phyloP scores from a whole-genome alignment of 2,329 filamentous ascomycete genomes.

The Alternaria sp. region DNA sequence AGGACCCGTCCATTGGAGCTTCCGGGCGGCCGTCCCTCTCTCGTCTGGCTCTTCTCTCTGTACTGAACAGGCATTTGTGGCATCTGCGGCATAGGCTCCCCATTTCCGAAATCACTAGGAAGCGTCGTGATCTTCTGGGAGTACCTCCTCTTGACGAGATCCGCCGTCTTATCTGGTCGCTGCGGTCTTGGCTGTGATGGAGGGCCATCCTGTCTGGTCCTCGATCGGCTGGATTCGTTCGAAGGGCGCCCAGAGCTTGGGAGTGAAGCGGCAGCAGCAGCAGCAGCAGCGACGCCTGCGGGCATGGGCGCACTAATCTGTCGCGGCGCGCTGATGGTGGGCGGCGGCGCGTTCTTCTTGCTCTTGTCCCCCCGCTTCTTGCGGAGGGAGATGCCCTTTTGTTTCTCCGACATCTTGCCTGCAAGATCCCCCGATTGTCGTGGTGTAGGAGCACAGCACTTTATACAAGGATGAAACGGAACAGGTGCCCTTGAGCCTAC shows the following conservation, averaged over 20 bases:
- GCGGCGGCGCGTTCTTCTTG: conserved; percentile 58
- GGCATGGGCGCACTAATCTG: conserved; percentile 58
- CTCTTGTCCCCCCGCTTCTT: conserved; percentile 64
- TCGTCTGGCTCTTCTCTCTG: conserved; percentile 56
- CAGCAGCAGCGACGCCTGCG: conserved; percentile 31
- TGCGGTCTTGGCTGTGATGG: conserved; percentile 48
- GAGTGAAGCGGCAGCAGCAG: conserved; percentile 30
- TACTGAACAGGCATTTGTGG: conserved; percentile 70
- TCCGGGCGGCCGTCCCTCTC: conserved; percentile 55
- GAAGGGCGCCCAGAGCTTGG: conserved; percentile 47
- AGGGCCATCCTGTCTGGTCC: conserved; percentile 34
- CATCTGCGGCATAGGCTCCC: conserved; percentile 66
- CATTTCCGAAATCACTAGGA: conserved; percentile 71
- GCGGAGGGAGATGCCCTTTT: conserved; percentile 66
- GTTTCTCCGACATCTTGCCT: conserved; percentile 56
- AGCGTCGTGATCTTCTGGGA: conserved; percentile 88
- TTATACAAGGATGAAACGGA: neutral
- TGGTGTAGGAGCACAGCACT: neutral
- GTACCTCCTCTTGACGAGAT: conserved; percentile 93
- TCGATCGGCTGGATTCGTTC: conserved; percentile 47
- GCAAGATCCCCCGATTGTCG: conserved; percentile 7
- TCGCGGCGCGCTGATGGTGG: conserved; percentile 60
- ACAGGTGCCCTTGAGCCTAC: neutral
- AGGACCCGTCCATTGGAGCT: conserved; percentile 62
- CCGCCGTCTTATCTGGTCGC: conserved; percentile 64